Evolutionary conservation across 2,329 filamentous ascomycete species (phyloP).

Genomic region (Scopulariopsis brevicaulis): DNA sequence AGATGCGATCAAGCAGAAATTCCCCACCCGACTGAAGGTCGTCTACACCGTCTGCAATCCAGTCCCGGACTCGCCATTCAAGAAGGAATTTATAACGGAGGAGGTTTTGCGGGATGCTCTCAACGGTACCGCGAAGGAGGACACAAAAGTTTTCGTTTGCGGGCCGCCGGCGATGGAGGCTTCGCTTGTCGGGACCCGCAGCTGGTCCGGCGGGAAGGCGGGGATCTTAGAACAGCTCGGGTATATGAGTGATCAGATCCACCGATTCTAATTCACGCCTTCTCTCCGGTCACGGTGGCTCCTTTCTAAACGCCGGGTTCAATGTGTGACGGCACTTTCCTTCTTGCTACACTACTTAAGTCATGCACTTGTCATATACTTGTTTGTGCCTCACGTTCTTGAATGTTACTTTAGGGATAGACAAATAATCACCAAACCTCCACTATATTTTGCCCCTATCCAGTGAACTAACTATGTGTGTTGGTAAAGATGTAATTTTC

Average conservation of each 20-base stretch:
- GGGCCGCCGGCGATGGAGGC: conserved; percentile 58
- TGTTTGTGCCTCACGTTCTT: too few species aligned
- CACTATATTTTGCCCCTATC: too few species aligned
- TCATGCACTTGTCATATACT: too few species aligned
- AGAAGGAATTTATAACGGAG: conserved; percentile 46
- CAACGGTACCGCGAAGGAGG: conserved; percentile 19
- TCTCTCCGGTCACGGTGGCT: too few species aligned
- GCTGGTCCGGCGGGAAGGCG: conserved; percentile 12
- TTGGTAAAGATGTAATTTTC: too few species aligned
- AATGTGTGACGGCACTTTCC: too few species aligned
- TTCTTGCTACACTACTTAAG: too few species aligned
- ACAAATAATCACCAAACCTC: too few species aligned
- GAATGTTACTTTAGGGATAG: too few species aligned
- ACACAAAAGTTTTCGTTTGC: conserved; percentile 55
- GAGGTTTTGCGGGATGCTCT: conserved; percentile 28
- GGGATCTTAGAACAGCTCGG: conserved; percentile 48
- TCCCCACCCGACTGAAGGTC: conserved; percentile 43
- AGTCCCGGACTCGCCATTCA: conserved; percentile 23
- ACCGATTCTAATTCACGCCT: conserved; percentile 34
- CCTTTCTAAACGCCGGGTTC: too few species aligned
- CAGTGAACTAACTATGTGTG: too few species aligned
- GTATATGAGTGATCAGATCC: conserved; percentile 43
- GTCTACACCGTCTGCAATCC: conserved; percentile 45
- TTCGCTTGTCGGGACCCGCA: conserved; percentile 33
- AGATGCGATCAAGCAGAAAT: conserved; percentile 34